phyloP scores from a whole-genome alignment of 352 stramenopile genomes.

The Thraustochytrium striatum region DNA sequence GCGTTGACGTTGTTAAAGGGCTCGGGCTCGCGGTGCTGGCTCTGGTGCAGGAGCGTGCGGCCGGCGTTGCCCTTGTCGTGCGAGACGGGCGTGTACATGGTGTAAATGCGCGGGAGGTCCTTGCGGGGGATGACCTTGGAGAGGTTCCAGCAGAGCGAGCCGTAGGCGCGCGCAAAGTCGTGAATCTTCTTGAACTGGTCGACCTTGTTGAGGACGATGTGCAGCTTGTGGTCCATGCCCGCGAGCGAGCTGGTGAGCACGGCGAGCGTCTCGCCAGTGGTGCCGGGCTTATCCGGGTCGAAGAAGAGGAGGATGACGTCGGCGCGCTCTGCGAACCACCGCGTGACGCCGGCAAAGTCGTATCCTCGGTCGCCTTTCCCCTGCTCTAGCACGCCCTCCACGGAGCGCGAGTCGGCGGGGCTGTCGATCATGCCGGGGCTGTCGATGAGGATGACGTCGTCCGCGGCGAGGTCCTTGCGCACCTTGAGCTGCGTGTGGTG shows the following conservation, averaged over 20 bases:
- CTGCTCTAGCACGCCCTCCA: neutral
- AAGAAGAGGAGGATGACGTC: constrained; percentile 99
- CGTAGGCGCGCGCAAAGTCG: constrained; percentile 98
- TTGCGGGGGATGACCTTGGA: constrained; percentile 94
- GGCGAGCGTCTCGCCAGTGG: constrained; percentile 96
- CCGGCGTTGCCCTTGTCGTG: constrained; percentile 59
- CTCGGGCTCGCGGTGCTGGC: constrained; percentile 57
- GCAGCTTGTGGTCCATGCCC: constrained; percentile 98
- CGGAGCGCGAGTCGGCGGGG: constrained; percentile 61
- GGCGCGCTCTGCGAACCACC: constrained; percentile 97
- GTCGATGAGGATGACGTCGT: constrained; percentile 98
- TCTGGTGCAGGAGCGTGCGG: constrained; percentile 54
- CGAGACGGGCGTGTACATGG: constrained; percentile 93
- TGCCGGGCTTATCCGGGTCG: constrained; percentile 98
- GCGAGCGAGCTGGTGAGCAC: constrained; percentile 92
- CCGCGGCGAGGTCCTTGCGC: constrained; percentile 74
- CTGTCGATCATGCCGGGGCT: constrained; percentile 98
- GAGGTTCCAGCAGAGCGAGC: constrained; percentile 98
- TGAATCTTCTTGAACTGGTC: constrained; percentile 97
- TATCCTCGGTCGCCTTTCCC: constrained; percentile 52
- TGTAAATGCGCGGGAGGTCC: constrained; percentile 98
- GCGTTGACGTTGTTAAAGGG: constrained; percentile 40
- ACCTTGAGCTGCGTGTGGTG: constrained; percentile 98
- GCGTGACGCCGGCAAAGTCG: constrained; percentile 58
- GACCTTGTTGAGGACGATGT: constrained; percentile 99